These are phyloP conservation scores for Quercus agrifolia DNA, from an alignment of 306 rosid species.

Conservation along the genomic window DNA sequence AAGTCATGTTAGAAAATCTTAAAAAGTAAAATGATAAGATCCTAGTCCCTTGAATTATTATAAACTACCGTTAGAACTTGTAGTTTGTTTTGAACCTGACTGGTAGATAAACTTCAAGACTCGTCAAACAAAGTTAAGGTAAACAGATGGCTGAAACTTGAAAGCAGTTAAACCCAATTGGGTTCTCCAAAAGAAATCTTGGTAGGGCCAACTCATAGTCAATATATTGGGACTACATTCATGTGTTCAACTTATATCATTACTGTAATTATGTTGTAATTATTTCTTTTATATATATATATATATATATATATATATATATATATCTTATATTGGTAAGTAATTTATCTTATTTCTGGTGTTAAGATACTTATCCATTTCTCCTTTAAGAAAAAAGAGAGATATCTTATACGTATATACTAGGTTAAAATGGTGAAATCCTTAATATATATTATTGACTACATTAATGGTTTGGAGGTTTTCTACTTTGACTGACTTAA, in stretches of 20 bases:
- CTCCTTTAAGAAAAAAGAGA: too few species aligned
- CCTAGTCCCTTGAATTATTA: neutral
- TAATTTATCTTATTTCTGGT: neutral
- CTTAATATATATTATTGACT: too few species aligned
- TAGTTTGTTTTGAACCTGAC: neutral
- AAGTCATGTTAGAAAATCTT: neutral
- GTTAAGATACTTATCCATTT: too few species aligned
- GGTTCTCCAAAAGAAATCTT: neutral
- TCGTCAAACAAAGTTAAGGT: neutral
- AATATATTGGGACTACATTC: neutral
- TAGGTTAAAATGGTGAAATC: too few species aligned
- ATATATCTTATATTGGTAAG: neutral
- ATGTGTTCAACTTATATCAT: too few species aligned
- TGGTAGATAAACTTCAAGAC: neutral
- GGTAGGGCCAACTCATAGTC: neutral
- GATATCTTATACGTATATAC: too few species aligned
- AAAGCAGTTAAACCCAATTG: neutral
- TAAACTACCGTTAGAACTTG: neutral
- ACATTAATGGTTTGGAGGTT: too few species aligned
- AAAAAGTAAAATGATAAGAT: neutral
- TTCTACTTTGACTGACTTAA: too few species aligned
- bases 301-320: constrained; percentile 10
- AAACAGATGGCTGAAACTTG: neutral
- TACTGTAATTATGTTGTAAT: neutral
- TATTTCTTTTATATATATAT: constrained; percentile 6